Evolutionary conservation across 352 stramenopile species (phyloP).

Genomic region (Pythium graminicola): DNA sequence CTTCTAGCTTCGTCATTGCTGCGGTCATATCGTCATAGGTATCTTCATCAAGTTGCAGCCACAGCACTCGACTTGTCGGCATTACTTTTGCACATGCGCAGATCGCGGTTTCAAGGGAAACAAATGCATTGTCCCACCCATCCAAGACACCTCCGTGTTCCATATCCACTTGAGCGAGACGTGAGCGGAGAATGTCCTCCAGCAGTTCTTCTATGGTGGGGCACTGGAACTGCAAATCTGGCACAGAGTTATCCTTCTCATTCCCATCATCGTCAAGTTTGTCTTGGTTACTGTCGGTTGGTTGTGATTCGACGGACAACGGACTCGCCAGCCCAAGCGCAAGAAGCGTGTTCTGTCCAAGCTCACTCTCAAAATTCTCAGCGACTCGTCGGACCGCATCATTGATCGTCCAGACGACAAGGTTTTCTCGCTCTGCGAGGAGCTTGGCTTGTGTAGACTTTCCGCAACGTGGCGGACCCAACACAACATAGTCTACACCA

Average conservation of each 20-base stretch:
- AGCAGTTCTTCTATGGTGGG: constrained; percentile 40
- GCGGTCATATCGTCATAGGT: constrained; percentile 63
- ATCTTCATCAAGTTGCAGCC: constrained; percentile 64
- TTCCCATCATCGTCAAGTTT: not conserved
- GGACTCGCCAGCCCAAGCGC: constrained; percentile 1
- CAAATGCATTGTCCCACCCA: constrained; percentile 54
- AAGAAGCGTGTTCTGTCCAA: constrained; percentile 36
- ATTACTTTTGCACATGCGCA: constrained; percentile 36
- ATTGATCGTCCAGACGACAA: constrained; percentile 69
- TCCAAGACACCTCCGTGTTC: constrained; percentile 65
- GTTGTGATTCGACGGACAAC: not conserved
- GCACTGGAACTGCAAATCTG: not conserved
- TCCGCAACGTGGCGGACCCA: constrained; percentile 69
- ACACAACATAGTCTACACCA: constrained; percentile 72
- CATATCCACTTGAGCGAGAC: constrained; percentile 54
- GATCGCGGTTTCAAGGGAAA: constrained; percentile 33
- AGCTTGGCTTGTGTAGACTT: constrained; percentile 74
- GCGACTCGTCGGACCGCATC: constrained; percentile 42
- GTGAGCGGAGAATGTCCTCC: constrained; percentile 52
- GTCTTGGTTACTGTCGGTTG: not conserved
- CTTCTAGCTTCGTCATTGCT: too few relatives aligned
- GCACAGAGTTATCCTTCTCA: not conserved
- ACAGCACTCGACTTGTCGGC: constrained; percentile 37
- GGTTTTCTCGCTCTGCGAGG: constrained; percentile 65
- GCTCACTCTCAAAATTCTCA: constrained; percentile 20